Conservation (phyloP, 371 early-diverging fungal species). For the Apophysomyces sp. region DNA sequence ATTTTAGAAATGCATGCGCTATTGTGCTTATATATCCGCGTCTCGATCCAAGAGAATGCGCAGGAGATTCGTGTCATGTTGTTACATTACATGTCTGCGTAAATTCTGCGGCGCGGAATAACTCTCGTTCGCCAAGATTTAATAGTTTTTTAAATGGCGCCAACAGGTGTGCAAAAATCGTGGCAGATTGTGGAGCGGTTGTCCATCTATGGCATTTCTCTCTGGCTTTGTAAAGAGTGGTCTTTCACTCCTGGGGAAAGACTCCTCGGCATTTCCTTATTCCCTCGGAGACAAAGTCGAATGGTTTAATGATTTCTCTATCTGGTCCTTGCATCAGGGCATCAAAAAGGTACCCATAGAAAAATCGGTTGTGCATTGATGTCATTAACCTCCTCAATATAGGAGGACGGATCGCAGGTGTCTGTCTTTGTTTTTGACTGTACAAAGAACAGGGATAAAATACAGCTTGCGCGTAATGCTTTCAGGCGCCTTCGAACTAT, state of each 20-base stretch:
- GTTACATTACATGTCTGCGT: too few relatives aligned
- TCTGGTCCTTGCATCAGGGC: conserved; percentile 84
- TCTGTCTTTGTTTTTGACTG: conserved; percentile 90
- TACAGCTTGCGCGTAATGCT: conserved; percentile 84
- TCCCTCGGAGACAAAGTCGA: conserved; percentile 70
- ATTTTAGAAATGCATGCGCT: too few relatives aligned
- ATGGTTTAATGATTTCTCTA: conserved; percentile 58
- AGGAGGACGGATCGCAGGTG: conserved; percentile 77
- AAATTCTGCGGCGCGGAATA: too few relatives aligned
- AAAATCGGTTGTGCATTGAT: background rate
- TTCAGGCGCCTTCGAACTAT: conserved; percentile 85
- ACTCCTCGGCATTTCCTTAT: conserved; percentile 74
- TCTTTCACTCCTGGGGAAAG: conserved; percentile 70
- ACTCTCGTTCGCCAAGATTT: too few relatives aligned
- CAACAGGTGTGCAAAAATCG: too few relatives aligned
- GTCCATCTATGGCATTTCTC: conserved; percentile 43
- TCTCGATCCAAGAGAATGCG: too few relatives aligned
- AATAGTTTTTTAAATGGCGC: too few relatives aligned
- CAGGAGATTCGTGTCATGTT: too few relatives aligned
- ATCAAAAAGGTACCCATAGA: conserved; percentile 66
- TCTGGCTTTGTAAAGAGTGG: conserved; percentile 69
- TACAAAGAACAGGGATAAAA: conserved; percentile 58
- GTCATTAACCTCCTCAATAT: background rate
- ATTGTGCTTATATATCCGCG: too few relatives aligned
- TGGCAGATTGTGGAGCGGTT: conserved; percentile 4